These are phyloP conservation scores for Coemansia sp. DNA, from an alignment of 192 early-diverging fungal species.

Conservation along the genomic window DNA sequence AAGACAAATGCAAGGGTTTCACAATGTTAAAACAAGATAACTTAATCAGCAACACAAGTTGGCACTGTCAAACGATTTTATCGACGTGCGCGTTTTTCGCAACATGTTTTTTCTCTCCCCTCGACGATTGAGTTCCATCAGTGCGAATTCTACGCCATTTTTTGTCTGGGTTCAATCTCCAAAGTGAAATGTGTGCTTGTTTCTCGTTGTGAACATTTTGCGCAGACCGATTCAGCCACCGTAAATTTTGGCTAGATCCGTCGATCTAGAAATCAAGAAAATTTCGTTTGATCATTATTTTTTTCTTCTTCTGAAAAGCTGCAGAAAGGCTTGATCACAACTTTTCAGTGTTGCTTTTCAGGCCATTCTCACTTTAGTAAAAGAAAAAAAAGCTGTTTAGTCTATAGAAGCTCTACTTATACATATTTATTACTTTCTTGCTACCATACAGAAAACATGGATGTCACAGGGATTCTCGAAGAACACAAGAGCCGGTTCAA, in stretches of 20 bases:
- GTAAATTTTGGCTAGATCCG: neutral
- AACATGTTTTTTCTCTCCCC: no score
- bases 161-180: no score
- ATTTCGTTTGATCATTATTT: neutral
- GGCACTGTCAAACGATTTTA: no score
- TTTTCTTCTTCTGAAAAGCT: neutral
- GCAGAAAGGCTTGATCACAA: neutral
- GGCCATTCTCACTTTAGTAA: no score
- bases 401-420: neutral
- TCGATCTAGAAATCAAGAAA: neutral
- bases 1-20: neutral
- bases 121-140: no score
- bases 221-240: neutral
- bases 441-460: constrained; percentile 45
- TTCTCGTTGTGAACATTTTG: neutral
- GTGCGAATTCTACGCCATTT: no score
- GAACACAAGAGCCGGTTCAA: constrained; percentile 71
- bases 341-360: neutral
- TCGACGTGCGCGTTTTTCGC: no score
- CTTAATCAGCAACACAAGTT: no score
- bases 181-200: no score
- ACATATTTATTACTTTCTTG: neutral
- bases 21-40: neutral
- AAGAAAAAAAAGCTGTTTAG: no score
- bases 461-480: constrained; percentile 66